Evolutionary conservation across 208 protist genomes (phyloP).

Genomic region (Acanthamoeba culbertsoni): DNA sequence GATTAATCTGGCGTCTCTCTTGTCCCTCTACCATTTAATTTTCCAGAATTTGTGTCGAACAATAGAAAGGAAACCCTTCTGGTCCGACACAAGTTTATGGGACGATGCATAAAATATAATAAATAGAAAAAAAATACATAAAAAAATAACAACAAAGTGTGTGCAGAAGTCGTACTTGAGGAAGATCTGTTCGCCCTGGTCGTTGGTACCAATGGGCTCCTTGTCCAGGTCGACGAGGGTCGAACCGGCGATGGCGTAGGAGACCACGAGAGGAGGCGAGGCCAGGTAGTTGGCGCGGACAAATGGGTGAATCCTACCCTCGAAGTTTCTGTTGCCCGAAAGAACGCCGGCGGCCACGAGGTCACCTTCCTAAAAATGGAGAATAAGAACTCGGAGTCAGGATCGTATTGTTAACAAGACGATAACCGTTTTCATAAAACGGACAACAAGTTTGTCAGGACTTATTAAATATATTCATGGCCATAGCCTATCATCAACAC

Average conservation of each 20-base stretch:
- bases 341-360: conserved; percentile 93
- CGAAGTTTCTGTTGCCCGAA: conserved; percentile 96
- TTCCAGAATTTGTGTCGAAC: background rate
- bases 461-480: conserved; percentile 39
- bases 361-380: conserved; percentile 86
- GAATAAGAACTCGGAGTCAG: no score
- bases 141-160: background rate
- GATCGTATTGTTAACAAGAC: no score
- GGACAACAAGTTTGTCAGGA: no score
- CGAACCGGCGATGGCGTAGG: conserved; percentile 94
- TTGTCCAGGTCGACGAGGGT: conserved; percentile 92
- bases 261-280: conserved; percentile 94
- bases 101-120: no score
- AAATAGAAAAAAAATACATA: no score
- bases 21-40: background rate
- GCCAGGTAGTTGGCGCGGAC: conserved; percentile 95
- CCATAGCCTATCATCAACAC: conserved; percentile 32
- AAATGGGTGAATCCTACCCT: conserved; percentile 93
- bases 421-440: no score
- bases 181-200: conserved; percentile 92
- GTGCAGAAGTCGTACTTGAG: conserved; percentile 73
- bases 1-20: background rate
- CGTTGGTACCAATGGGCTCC: conserved; percentile 78
- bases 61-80: background rate
- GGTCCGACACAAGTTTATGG: background rate